Evolutionary conservation across 1,139 yeast genomes (phyloP).

Genomic region (Zygoascus meyerae): DNA sequence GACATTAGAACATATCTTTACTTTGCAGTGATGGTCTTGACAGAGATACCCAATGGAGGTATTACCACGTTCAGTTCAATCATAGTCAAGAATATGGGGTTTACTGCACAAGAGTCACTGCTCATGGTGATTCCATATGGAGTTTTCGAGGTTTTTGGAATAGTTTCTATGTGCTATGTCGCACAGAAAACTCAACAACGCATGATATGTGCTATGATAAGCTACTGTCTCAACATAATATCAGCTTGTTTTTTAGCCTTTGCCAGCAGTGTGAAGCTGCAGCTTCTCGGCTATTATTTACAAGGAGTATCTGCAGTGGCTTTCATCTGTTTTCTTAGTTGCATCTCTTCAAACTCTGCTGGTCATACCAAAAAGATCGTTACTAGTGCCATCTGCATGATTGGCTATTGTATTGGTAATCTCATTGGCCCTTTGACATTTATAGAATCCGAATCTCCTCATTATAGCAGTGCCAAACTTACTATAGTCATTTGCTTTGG

Average conservation of each 20-base stretch:
- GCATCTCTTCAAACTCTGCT: conserved; percentile 50
- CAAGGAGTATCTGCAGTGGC: conserved; percentile 37
- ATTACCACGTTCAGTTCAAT: conserved; percentile 43
- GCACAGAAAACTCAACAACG: conserved; percentile 30
- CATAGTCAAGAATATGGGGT: conserved; percentile 37
- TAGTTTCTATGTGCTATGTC: conserved; percentile 26
- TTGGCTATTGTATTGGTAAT: conserved; percentile 58
- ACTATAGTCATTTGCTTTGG: conserved; percentile 38
- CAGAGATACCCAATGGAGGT: conserved; percentile 51
- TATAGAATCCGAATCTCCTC: conserved; percentile 45
- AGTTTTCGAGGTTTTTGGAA: conserved; percentile 32
- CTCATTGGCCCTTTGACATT: conserved; percentile 53
- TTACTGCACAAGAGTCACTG: conserved; percentile 37
- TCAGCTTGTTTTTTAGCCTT: conserved; percentile 43
- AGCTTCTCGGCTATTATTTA: conserved; percentile 40
- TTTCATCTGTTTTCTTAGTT: conserved; percentile 44
- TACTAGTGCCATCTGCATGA: conserved; percentile 40
- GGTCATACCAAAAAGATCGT: conserved; percentile 57
- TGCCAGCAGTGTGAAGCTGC: conserved; percentile 33
- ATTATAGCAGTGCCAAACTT: conserved; percentile 43
- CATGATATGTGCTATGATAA: conserved; percentile 37
- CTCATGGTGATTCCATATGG: conserved; percentile 39
- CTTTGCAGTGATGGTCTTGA: conserved; percentile 37
- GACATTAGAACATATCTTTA: conserved; percentile 48
- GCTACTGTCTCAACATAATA: conserved; percentile 33